Evolutionary conservation across 306 rosid species (phyloP).

Genomic region (Coriaria nepalensis): DNA sequence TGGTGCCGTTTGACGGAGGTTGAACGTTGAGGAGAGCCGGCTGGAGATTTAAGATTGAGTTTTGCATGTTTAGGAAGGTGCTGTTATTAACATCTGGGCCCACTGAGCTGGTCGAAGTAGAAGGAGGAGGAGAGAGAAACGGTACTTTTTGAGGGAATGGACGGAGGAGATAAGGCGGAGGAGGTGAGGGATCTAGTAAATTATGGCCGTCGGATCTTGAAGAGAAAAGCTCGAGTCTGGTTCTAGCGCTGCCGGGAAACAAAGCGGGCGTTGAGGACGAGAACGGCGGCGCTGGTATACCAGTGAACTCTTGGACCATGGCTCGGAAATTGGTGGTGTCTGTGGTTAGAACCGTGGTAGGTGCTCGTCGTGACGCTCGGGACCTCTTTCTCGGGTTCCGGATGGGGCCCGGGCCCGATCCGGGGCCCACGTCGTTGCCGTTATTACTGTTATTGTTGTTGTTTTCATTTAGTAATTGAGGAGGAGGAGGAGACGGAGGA

Average conservation of each 20-base stretch:
- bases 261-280: constrained; percentile 25
- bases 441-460: constrained; percentile 3
- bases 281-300: constrained; percentile 90
- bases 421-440: constrained; percentile 12
- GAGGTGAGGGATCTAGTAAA: constrained; percentile 25
- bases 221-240: constrained; percentile 48
- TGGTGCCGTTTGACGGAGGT: no score
- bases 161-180: constrained; percentile 48
- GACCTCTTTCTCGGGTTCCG: constrained; percentile 84
- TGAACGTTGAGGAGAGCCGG: constrained; percentile 15
- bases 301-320: constrained; percentile 99
- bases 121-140: constrained; percentile 11
- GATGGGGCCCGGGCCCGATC: neutral
- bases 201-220: constrained; percentile 14
- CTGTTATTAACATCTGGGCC: neutral
- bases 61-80: constrained; percentile 32
- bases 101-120: constrained; percentile 10
- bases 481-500: no score
- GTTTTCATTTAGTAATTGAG: neutral
- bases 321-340: constrained; percentile 92
- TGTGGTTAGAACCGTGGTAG: constrained; percentile 81
- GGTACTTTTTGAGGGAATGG: constrained; percentile 63
- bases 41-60: constrained; percentile 43
- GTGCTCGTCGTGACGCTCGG: constrained; percentile 91
- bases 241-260: constrained; percentile 27